Percentiles rank a stretch among this genome's conserved stretches.
Conservation (phyloP, 202 grass and related monocot genomes). For the Bolboschoenoplectus hybrid region DNA sequence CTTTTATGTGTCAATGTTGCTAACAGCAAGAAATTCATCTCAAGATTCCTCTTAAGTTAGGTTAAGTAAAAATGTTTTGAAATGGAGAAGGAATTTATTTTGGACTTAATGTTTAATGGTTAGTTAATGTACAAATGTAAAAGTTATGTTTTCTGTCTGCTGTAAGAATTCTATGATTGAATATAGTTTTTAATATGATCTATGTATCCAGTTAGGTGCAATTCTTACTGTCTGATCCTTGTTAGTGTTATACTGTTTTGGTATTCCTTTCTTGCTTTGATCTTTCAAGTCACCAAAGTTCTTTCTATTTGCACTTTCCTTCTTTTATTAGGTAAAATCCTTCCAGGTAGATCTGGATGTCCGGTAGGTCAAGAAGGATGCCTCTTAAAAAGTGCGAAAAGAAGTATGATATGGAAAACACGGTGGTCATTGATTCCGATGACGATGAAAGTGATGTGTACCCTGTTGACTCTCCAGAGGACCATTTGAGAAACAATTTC, state of each 20-base stretch:
- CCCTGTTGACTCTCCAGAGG: slow-evolving; percentile 16
- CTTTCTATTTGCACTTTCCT: slow-evolving; percentile 5
- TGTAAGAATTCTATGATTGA: neutral
- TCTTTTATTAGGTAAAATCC: neutral
- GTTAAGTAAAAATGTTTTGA: no score
- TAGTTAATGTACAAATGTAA: neutral
- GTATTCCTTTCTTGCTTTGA: neutral
- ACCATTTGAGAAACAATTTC: neutral
- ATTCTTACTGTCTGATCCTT: neutral
- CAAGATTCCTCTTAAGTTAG: neutral
- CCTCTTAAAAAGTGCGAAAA: neutral
- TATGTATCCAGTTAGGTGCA: neutral
- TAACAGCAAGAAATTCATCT: neutral
- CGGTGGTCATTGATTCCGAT: slow-evolving; percentile 53
- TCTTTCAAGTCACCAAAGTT: neutral
- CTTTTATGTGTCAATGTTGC: no score
- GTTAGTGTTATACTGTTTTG: neutral
- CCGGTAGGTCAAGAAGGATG: slow-evolving; percentile 7
- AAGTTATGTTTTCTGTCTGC: no score
- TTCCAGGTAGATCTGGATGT: slow-evolving; percentile 24
- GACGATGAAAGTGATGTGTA: slow-evolving; percentile 40
- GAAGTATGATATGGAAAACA: slow-evolving; percentile 30
- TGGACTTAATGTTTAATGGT: neutral
- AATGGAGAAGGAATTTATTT: no score
- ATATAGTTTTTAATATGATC: neutral